Evolutionary conservation across 2,329 filamentous ascomycete species (phyloP).

Genomic region (Penicillium polonicum): DNA sequence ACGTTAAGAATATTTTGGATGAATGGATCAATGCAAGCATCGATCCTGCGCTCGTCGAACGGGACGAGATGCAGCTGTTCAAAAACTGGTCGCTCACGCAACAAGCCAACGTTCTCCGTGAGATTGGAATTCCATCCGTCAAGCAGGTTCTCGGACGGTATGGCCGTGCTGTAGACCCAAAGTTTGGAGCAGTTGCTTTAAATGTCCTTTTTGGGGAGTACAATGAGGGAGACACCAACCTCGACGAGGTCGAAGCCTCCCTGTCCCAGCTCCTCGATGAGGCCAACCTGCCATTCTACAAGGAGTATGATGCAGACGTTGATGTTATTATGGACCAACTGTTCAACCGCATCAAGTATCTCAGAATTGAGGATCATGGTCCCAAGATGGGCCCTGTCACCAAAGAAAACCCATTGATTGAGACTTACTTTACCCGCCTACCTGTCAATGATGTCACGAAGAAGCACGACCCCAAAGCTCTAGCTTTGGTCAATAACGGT

Average conservation of each 20-base stretch:
- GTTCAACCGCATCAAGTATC: conserved; percentile 92
- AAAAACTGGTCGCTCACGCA: conserved; percentile 56
- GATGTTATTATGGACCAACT: conserved; percentile 84
- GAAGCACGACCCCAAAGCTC: conserved; percentile 70
- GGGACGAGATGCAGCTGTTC: conserved; percentile 47
- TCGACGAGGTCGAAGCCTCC: conserved; percentile 50
- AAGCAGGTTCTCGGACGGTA: conserved; percentile 79
- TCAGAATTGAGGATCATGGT: conserved; percentile 86
- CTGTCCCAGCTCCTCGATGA: conserved; percentile 70
- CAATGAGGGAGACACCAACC: conserved; percentile 48
- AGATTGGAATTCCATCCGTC: conserved; percentile 67
- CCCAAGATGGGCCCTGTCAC: conserved; percentile 81
- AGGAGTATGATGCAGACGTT: conserved; percentile 84
- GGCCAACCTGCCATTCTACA: conserved; percentile 83
- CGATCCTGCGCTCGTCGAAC: conserved; percentile 16
- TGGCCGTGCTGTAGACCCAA: conserved; percentile 68
- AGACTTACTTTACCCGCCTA: conserved; percentile 91
- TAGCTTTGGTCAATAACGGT: conserved; percentile 90
- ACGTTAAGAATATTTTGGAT: conserved; percentile 66
- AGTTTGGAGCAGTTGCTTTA: conserved; percentile 66
- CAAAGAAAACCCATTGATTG: conserved; percentile 75
- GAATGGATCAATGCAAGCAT: conserved; percentile 60
- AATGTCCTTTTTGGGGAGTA: conserved; percentile 68
- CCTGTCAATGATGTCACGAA: conserved; percentile 74
- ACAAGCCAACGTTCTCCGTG: conserved; percentile 60